Percentiles rank a stretch among this genome's conserved stretches.
Conservation (phyloP, 148 eudicot genomes). For the Selenicereus undatus region DNA sequence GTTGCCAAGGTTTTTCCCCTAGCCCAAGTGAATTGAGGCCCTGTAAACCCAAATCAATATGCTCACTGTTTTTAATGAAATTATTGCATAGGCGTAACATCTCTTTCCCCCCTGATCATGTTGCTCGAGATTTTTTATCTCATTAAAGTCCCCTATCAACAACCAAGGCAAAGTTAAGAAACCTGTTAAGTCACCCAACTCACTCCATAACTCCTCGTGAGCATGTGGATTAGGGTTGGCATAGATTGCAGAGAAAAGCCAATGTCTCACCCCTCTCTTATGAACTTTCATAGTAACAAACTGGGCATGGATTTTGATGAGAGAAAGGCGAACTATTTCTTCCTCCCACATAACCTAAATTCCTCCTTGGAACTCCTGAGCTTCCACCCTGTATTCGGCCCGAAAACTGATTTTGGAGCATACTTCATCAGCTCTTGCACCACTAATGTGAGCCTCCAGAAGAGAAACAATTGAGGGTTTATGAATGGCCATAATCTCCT, state of each 20-base stretch:
- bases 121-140: not conserved
- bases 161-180: not conserved
- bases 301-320: not conserved
- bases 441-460: too few species aligned
- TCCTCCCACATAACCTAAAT: too few species aligned
- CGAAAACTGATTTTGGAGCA: too few species aligned
- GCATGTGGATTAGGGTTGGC: not conserved
- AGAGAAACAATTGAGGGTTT: too few species aligned
- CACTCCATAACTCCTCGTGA: not conserved
- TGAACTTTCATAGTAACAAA: not conserved
- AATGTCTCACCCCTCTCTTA: not conserved
- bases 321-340: too few species aligned
- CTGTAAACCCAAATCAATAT: not conserved
- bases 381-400: too few species aligned
- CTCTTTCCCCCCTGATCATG: not conserved
- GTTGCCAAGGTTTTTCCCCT: not conserved
- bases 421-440: too few species aligned
- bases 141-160: not conserved
- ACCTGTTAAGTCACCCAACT: accelerated
- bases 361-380: too few species aligned
- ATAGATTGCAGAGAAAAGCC: not conserved
- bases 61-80: not conserved
- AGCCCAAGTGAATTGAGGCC: not conserved
- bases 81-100: not conserved
- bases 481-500: too few species aligned